Base-by-base conservation (phyloP, 192 early-diverging fungal species). In the Backusella westeae region DNA sequence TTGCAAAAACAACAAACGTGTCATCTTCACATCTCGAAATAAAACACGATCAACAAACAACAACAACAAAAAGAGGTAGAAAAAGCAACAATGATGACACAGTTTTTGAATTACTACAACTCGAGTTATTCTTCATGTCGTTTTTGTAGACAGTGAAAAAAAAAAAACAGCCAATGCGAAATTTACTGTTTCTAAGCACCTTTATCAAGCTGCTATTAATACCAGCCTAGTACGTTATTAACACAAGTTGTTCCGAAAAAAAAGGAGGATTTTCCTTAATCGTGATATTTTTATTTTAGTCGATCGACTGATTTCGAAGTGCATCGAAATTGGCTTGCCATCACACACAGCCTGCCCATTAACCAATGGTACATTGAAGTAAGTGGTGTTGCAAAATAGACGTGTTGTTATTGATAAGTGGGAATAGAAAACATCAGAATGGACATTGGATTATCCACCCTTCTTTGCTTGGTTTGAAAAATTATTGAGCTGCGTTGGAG, bases 281-380 rank as follows among this genome's bases (percentile, higher is more conserved):
- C 35, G 7, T 44, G 1, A 8, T n/a, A 8, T 36, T 19, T 23
- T 34, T 46, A 35, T n/a, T 29, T 12, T 63, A 91, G 90, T 79
- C 89, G 88, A 59, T 99, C 97, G 69, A 99, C 97, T 21, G 97
- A 99, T 87, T 99, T 99, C 89, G 97, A 99, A 85, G 97, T 99
- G 23, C 97, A 99, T 83, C 90, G 96, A 72, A 97, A 97, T 87
- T 97, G 96, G 96, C 89, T 98, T 26, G 97, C 96, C 32, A 94
- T 99, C 59, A 99, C 97, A 12, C 85, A 91, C 75, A 89, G 87
- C 70, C 81, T 96, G 9, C 94, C 96, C n/a, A 75, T 96, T 39
- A 79, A 80, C 34, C 69, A 89, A 70, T 99, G 96, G 96, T 99
- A 98, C 79, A 84, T 84, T 77, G 94, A 98, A 81, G 89, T 90